These are phyloP conservation scores for Schoenoplectus triqueter DNA, from an alignment of 202 grass and related monocot species.

Conservation along the genomic window DNA sequence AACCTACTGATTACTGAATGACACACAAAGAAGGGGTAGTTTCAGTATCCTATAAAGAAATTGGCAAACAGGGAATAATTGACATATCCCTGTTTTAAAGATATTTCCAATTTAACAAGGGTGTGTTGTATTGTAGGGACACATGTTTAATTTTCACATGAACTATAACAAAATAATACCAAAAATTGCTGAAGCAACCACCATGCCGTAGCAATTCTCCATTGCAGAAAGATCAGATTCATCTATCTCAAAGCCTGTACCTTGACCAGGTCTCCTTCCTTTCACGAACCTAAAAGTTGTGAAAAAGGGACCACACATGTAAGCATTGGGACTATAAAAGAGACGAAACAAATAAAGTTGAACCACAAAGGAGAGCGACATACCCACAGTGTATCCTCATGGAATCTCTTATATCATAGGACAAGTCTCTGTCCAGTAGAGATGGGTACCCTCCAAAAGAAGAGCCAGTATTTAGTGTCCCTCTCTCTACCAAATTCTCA, in stretches of 20 bases:
- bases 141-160: neutral
- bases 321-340: slow-evolving; percentile 28
- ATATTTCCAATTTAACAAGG: neutral
- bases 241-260: slow-evolving; percentile 91
- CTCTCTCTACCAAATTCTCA: slow-evolving; percentile 60
- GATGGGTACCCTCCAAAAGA: slow-evolving; percentile 90
- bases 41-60: neutral
- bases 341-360: slow-evolving; percentile 21
- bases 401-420: slow-evolving; percentile 80
- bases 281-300: slow-evolving; percentile 71
- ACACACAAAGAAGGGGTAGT: neutral
- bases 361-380: slow-evolving; percentile 14
- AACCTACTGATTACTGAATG: neutral
- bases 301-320: slow-evolving; percentile 41
- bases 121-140: neutral
- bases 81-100: neutral
- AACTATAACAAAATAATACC: slow-evolving; percentile 51
- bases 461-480: slow-evolving; percentile 58
- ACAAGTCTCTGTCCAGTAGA: slow-evolving; percentile 73
- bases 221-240: slow-evolving; percentile 86
- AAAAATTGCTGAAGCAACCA: slow-evolving; percentile 99
- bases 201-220: slow-evolving; percentile 66
- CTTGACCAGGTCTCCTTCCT: slow-evolving; percentile 81
- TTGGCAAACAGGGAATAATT: slow-evolving; percentile 6
- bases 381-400: slow-evolving; percentile 95